Percentiles rank a stretch among this genome's conserved stretches.
These are phyloP conservation scores for Microthlaspi erraticum DNA, from an alignment of 345 rosid species.

Conservation along the genomic window DNA sequence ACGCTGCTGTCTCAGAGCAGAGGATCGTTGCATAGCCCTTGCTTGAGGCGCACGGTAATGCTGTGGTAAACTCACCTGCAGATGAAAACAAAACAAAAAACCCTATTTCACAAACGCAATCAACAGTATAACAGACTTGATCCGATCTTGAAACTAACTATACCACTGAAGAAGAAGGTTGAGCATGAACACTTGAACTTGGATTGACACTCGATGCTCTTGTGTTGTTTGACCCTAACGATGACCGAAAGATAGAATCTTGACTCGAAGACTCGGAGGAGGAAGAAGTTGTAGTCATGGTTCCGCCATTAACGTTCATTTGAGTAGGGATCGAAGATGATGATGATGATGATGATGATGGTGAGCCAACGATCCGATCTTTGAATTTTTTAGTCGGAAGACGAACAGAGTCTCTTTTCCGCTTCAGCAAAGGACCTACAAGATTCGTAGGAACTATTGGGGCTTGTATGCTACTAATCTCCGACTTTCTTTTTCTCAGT, in stretches of 20 bases:
- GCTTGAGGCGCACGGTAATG: background rate
- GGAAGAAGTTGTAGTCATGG: background rate
- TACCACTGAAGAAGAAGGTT: background rate
- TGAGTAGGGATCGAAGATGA: background rate
- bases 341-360: background rate
- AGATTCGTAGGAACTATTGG: background rate
- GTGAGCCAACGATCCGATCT: background rate
- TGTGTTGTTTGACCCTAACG: background rate
- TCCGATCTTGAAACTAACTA: background rate
- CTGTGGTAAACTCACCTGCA: conserved; percentile 1
- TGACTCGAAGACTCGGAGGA: background rate
- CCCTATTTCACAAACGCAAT: background rate
- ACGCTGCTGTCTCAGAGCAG: too few relatives aligned
- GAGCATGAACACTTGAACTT: too few relatives aligned
- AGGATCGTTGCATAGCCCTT: background rate
- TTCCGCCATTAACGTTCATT: too few relatives aligned
- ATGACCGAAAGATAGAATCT: background rate
- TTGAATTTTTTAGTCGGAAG: background rate
- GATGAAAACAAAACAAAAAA: background rate
- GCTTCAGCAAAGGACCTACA: background rate
- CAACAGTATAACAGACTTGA: background rate
- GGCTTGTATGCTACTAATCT: background rate
- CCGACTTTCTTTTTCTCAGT: too few relatives aligned
- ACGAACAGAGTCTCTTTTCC: background rate
- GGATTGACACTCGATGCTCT: background rate